Conservation (phyloP, 2,329 filamentous ascomycete species). For the Nakataea oryzae region DNA sequence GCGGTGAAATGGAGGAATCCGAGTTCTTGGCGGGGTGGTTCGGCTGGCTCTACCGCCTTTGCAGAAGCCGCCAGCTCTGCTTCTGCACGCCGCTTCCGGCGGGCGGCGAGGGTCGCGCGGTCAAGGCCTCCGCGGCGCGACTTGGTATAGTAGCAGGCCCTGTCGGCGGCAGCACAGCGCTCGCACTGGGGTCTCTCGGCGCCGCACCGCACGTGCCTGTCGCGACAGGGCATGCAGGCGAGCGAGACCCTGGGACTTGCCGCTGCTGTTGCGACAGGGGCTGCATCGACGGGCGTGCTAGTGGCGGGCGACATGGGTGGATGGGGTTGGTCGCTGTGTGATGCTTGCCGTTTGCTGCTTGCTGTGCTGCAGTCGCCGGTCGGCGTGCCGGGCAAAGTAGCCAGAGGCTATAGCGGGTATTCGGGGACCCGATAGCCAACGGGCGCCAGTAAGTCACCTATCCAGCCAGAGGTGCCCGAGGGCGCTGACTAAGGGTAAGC, state of each 20-base stretch:
- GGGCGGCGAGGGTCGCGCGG: constrained; percentile 15
- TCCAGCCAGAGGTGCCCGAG: background rate
- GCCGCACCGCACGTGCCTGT: constrained; percentile 41
- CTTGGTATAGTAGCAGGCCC: constrained; percentile 38
- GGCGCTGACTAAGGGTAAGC: background rate
- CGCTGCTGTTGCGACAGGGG: background rate
- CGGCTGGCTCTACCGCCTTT: constrained; percentile 7
- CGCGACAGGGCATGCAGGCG: constrained; percentile 41
- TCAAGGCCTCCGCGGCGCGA: constrained; percentile 34
- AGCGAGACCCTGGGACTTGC: constrained; percentile 14
- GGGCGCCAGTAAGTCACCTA: background rate
- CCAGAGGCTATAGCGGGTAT: background rate
- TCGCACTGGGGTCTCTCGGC: constrained; percentile 33
- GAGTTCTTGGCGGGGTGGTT: background rate
- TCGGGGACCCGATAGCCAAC: background rate
- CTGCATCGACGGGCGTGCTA: background rate
- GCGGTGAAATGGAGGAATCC: background rate
- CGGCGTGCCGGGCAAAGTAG: background rate
- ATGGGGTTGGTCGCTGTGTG: background rate
- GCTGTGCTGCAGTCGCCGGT: too few relatives aligned
- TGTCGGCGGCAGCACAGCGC: constrained; percentile 30
- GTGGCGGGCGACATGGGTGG: background rate
- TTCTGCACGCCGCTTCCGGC: constrained; percentile 16
- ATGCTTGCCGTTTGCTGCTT: background rate
- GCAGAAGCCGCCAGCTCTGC: constrained; percentile 6